Evolutionary conservation across 768 basidiomycete species (phyloP), one percentile per base, ranked within the genome.

Genomic region (Tubosaeta sp.): DNA sequence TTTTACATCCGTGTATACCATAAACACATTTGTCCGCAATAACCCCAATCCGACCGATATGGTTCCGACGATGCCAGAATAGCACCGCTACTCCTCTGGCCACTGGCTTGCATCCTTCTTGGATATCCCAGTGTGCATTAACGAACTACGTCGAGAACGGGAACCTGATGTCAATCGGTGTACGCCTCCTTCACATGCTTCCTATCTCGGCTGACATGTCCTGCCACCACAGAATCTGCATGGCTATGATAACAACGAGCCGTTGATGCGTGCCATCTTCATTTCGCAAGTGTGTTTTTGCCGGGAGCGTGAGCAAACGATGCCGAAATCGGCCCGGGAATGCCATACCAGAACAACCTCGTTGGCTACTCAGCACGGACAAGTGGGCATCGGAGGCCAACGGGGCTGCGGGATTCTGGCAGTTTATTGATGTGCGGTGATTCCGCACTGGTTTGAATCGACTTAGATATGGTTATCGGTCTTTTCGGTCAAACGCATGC

Each of bases 251-350:
- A 91, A 92, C 56, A 68, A 77, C 17, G 83, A 83, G 47, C 60
- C 72, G 12, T 75, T 83, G 6, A 95, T 95, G 93, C 83, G 83
- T 49, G 90, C 92, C 2, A 83, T 91, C 68, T 95, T 95, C 70
- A 82, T 94, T 53, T 90, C 91, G 13, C 86, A 89, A 64, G 91
- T 92, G 91, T 92, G 0, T 91, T 92, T 93, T 93, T 68, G 81
- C 86, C 9, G 65, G 56, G 17, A 34, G 39, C 9, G 46, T 52
- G 46, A 59, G 29, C 29, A 43, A 43, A n/a, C 53, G 25, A 10
- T 14, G 43, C 16, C 32, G 13, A 9, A 32, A 35, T 25, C 16
- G 75, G 72, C 78, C 47, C 33, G 16, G 4, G 58, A 46, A 41
- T 86, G 82, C 80, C 82, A 12, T 95, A 94, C 71, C 70, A 77